Evolutionary conservation across 1,284 basidiomycete genomes (phyloP), one percentile per base, ranked within the genome.

Genomic region (Neolentinus lepideus): DNA sequence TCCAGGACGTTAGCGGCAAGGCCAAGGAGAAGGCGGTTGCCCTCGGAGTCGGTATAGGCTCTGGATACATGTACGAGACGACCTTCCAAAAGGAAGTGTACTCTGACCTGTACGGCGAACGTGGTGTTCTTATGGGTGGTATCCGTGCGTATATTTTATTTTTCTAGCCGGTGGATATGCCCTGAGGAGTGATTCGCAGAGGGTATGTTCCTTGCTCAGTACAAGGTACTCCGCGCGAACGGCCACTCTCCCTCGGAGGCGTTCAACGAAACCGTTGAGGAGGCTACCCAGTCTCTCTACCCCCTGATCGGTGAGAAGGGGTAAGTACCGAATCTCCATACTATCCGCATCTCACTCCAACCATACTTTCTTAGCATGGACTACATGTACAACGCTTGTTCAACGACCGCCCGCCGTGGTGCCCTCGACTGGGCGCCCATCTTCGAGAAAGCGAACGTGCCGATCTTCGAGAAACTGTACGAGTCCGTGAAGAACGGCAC

Each of bases 201-300:
- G 88, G 97, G 96, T 66, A 87, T 99, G 72, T 99, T 99, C 91
- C 83, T 94, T 67, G 96, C 96, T 54, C 94, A 99, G 76, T 99
- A 99, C 87, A 89, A 98, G 79, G 91, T 98, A 59, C 92, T 99
- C 69, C 93, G 96, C 69, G 92, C 90, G 72, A 99, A 99, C 74
- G 97, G 97, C 60, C 96, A 99, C 84, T 80, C 85, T 16, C 97
- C 96, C 58, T 98, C 95, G 47, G 96, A 99, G 75, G 96, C 94
- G 58, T 98, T 99, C 86, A 99, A 99, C 77, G 96, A 99, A 82
- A 99, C 97, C 61, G 94, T 98, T 59, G 96, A 99, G 76, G 96
- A 99, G 79, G 97, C 97, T 19, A 98, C 97, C 53, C 94, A 98
- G 73, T 98, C 94, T 55, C 87, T 99, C 63, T 98, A 94, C 82